Evolutionary conservation across 2,329 filamentous ascomycete species (phyloP).

Genomic region (Paecilomyces niveus): DNA sequence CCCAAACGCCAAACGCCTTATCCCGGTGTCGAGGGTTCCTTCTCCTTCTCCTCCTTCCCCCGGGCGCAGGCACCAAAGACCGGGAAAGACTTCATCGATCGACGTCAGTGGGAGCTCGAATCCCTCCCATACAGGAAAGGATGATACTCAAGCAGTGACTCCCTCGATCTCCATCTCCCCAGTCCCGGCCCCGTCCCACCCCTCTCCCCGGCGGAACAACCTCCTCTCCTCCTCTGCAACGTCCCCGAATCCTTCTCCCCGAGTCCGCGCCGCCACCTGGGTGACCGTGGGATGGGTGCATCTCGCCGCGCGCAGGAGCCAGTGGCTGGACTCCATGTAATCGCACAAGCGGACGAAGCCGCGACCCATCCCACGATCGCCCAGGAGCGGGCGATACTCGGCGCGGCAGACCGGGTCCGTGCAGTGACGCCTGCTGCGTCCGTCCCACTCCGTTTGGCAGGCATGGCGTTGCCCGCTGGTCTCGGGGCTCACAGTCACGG

Average conservation of each 20-base stretch:
- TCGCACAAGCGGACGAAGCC: constrained; percentile 13
- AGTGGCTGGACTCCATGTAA: constrained; percentile 18
- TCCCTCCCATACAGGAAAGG: neutral
- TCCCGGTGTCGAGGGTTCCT: neutral
- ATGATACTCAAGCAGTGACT: constrained; percentile 6
- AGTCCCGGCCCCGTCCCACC: constrained; percentile 24
- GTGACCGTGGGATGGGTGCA: constrained; percentile 22
- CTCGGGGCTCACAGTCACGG: constrained; percentile 8
- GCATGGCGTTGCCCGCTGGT: constrained; percentile 20
- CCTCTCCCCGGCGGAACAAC: constrained; percentile 22
- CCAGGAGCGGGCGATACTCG: constrained; percentile 15
- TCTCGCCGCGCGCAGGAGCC: constrained; percentile 24
- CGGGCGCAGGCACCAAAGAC: neutral
- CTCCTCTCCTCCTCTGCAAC: constrained; percentile 17
- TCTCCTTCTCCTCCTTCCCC: neutral
- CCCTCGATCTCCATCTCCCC: constrained; percentile 27
- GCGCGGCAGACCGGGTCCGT: constrained; percentile 15
- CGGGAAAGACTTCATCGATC: neutral
- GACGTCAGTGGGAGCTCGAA: neutral
- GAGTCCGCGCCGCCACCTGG: constrained; percentile 14
- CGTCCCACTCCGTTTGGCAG: constrained; percentile 26
- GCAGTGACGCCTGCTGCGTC: constrained; percentile 17
- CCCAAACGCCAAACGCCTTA: neutral
- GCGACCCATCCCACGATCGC: constrained; percentile 7
- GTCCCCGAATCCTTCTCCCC: constrained; percentile 20